A percentile compares a stretch with the other conserved stretches of the same genome.
phyloP scores from a whole-genome alignment of 2,329 filamentous ascomycete species.

The Ophiostoma sp. region DNA sequence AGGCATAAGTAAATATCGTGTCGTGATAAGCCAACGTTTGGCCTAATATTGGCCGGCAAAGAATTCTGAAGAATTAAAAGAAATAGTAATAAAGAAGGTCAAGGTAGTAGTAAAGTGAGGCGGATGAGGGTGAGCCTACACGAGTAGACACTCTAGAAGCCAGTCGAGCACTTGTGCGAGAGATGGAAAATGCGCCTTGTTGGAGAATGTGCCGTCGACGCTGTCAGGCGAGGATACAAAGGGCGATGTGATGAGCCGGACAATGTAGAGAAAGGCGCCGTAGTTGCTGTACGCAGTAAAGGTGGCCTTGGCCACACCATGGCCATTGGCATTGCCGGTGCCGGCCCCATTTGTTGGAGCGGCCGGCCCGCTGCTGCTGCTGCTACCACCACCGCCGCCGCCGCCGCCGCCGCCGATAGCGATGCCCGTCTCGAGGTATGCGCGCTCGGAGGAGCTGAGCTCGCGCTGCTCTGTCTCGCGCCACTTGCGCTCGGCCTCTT shows the following conservation, averaged over 20 bases:
- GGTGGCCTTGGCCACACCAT: background rate
- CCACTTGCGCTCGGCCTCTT: constrained; percentile 68
- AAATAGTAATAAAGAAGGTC: background rate
- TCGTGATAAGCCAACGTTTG: background rate
- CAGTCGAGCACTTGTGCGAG: constrained; percentile 44
- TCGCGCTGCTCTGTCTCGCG: constrained; percentile 57
- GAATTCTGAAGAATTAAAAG: background rate
- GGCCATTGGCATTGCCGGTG: background rate
- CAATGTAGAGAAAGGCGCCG: background rate
- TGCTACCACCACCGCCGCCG: too few relatives aligned
- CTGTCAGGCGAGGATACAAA: background rate
- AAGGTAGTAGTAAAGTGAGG: background rate
- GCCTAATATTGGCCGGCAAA: background rate
- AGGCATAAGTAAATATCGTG: background rate
- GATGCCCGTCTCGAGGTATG: constrained; percentile 53
- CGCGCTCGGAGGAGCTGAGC: constrained; percentile 50
- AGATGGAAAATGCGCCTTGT: constrained; percentile 32
- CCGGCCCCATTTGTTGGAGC: background rate
- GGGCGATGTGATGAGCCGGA: background rate
- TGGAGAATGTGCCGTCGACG: background rate
- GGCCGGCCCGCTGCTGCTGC: constrained; percentile 10
- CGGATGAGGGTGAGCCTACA: constrained; percentile 28
- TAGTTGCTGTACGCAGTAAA: background rate
- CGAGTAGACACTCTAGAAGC: constrained; percentile 42
- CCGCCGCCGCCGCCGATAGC: constrained; percentile 30